A percentile compares a stretch with the other conserved stretches of the same genome.
Evolutionary conservation across 345 rosid genomes (phyloP).

Genomic region (Rhizophora mangle): DNA sequence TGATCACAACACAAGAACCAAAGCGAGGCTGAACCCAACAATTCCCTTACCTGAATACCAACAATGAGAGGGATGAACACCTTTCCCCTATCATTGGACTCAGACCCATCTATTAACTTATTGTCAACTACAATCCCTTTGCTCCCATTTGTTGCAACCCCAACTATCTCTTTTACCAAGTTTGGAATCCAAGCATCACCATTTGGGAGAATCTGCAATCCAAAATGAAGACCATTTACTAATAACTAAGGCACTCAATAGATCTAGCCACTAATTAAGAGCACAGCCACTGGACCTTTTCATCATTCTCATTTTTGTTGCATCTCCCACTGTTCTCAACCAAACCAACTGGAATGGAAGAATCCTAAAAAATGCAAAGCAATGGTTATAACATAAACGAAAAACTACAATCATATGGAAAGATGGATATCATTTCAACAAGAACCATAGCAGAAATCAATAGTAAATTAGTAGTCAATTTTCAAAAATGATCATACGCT

Average conservation of each 20-base stretch:
- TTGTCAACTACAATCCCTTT: constrained; percentile 55
- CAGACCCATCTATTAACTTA: constrained; percentile 72
- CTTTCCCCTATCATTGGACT: constrained; percentile 64
- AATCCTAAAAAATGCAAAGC: constrained; percentile 37
- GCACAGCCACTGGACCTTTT: constrained; percentile 48
- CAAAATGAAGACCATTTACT: not conserved
- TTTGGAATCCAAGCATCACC: constrained; percentile 70
- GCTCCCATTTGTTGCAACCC: constrained; percentile 55
- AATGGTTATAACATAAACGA: not conserved
- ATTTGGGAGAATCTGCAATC: constrained; percentile 56
- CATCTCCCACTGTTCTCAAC: constrained; percentile 88
- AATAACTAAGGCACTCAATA: not conserved
- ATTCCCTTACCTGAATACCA: constrained; percentile 53
- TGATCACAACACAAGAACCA: constrained; percentile 4
- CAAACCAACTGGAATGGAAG: constrained; percentile 50
- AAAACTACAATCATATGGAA: not conserved
- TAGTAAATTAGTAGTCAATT: not conserved
- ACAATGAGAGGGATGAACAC: constrained; percentile 54
- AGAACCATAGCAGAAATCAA: not conserved
- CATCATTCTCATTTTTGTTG: constrained; percentile 69
- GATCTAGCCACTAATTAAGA: constrained; percentile 2
- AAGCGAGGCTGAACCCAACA: not conserved
- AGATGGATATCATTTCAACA: constrained; percentile 8
- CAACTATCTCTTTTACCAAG: constrained; percentile 58
- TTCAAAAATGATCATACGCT: not conserved